Conservation (phyloP, 192 early-diverging fungal species). For the Umbelopsis isabellina region DNA sequence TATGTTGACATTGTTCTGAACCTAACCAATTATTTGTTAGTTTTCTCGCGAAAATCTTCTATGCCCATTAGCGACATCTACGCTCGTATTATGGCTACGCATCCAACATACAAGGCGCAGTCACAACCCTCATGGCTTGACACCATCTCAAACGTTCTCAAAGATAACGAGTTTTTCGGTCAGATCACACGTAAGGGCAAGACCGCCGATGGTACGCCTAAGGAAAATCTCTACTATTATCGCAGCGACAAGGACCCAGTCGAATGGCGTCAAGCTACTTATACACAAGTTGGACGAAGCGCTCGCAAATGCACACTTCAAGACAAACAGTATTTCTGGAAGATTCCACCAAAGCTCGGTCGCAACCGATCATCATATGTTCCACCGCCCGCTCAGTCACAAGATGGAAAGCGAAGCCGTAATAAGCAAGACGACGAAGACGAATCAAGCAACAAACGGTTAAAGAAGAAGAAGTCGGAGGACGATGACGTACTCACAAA, state of each 20-base stretch:
- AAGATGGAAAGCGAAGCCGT: slow-evolving; percentile 6
- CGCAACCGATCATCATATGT: slow-evolving; percentile 46
- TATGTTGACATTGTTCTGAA: no score
- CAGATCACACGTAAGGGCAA: slow-evolving; percentile 58
- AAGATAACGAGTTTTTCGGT: slow-evolving; percentile 49
- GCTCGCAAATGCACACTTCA: slow-evolving; percentile 58
- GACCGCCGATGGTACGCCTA: slow-evolving; percentile 56
- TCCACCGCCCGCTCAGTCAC: slow-evolving; percentile 34
- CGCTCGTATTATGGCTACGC: slow-evolving; percentile 50
- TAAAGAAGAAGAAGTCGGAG: slow-evolving; percentile 3
- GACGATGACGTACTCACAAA: background rate
- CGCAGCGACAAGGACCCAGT: slow-evolving; percentile 55
- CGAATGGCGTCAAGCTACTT: slow-evolving; percentile 52
- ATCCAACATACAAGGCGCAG: slow-evolving; percentile 39
- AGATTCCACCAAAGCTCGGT: slow-evolving; percentile 59
- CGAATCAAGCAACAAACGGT: background rate
- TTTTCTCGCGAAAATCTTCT: slow-evolving; percentile 56
- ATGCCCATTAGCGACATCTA: slow-evolving; percentile 58
- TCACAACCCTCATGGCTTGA: slow-evolving; percentile 40
- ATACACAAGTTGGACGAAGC: slow-evolving; percentile 54
- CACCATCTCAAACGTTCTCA: slow-evolving; percentile 43
- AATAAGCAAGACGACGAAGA: slow-evolving; percentile 5
- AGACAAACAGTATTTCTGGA: slow-evolving; percentile 59
- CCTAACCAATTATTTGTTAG: slow-evolving; percentile 9
- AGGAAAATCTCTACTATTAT: slow-evolving; percentile 58